These are phyloP conservation scores for Alternaria ethzedia DNA, from an alignment of 2,329 filamentous ascomycete genomes.

Conservation along the genomic window DNA sequence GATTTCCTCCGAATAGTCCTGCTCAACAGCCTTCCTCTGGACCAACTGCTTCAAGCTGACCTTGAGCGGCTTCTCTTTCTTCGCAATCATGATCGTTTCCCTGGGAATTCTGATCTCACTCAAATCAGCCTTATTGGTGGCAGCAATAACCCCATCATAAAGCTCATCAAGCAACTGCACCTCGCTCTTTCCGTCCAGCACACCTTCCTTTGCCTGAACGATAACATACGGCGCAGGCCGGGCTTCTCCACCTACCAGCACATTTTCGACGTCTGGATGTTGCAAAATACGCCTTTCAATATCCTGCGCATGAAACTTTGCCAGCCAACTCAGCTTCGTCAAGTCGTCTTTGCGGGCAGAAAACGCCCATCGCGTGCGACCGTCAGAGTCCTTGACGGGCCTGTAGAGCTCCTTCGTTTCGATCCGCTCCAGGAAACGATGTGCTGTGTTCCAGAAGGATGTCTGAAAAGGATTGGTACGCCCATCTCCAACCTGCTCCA, in stretches of 20 bases:
- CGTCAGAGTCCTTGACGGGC: conserved; percentile 31
- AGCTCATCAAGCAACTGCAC: conserved; percentile 14
- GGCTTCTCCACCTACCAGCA: conserved; percentile 24
- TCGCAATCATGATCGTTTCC: conserved; percentile 19
- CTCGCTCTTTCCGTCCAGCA: conserved; percentile 11
- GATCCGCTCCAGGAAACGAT: conserved; percentile 37
- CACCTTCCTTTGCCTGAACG: conserved; percentile 17
- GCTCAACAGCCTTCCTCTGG: conserved; percentile 21
- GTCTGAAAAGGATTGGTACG: background rate
- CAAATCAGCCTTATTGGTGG: background rate
- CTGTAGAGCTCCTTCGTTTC: conserved; percentile 47
- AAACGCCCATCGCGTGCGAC: conserved; percentile 23
- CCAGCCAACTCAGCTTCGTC: conserved; percentile 26
- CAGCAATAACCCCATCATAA: conserved; percentile 6
- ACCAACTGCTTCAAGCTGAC: conserved; percentile 20
- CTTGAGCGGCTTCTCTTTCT: conserved; percentile 20
- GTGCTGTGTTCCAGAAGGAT: conserved; percentile 32
- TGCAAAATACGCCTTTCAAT: conserved; percentile 20
- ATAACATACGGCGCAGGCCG: conserved; percentile 24
- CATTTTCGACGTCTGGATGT: conserved; percentile 12
- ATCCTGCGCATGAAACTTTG: conserved; percentile 26
- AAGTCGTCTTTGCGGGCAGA: conserved; percentile 27
- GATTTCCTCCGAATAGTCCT: conserved; percentile 24
- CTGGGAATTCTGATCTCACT: conserved; percentile 18
- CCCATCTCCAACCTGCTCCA: background rate